These are phyloP conservation scores for Citrullus amarus DNA, from an alignment of 306 rosid species.

Conservation along the genomic window DNA sequence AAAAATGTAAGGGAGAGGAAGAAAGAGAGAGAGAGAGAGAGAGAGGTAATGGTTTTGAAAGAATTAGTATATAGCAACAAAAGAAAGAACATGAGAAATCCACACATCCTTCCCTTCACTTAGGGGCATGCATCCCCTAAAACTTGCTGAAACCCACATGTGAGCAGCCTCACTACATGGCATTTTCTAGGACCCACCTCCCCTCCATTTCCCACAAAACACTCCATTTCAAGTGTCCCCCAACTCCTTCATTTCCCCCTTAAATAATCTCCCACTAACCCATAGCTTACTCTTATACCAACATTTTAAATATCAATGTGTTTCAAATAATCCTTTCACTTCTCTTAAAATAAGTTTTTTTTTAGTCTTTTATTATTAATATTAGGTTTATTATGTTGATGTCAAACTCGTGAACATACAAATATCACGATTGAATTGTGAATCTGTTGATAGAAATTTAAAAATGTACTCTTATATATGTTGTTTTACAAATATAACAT, in stretches of 20 bases:
- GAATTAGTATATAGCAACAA: background rate
- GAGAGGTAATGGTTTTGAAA: background rate
- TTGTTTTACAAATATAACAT: no score
- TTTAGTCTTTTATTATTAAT: no score
- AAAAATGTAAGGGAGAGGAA: background rate
- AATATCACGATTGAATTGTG: no score
- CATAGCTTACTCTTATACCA: no score
- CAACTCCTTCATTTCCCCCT: background rate
- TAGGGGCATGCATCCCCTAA: constrained; percentile 6
- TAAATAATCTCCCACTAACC: background rate
- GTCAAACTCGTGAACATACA: no score
- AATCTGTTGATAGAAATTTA: no score
- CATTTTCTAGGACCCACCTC: background rate
- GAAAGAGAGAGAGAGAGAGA: background rate
- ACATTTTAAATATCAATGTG: no score
- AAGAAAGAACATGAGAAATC: background rate
- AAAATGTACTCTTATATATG: no score
- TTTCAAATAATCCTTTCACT: no score
- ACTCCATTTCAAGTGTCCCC: background rate
- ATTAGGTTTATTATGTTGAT: no score
- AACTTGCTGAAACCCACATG: constrained; percentile 2
- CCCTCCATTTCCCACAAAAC: constrained; percentile 1
- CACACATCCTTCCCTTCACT: background rate
- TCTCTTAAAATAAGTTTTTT: no score
- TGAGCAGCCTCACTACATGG: constrained; percentile 1